Evolutionary conservation across 495 filamentous ascomycete species (phyloP).

Genomic region (Podospora australis): DNA sequence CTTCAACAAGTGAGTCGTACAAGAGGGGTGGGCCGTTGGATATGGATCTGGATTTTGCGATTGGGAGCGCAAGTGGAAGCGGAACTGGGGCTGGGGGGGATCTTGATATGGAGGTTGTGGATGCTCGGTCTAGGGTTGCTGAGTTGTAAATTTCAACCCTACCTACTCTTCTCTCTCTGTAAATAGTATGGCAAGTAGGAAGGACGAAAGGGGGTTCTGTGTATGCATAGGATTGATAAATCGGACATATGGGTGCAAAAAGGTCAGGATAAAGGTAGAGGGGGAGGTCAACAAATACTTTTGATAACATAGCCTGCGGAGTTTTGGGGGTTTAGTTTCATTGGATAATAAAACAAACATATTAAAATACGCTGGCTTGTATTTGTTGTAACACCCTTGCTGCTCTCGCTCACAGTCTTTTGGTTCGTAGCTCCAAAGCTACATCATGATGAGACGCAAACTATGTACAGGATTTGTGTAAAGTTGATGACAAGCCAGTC

Average conservation of each 20-base stretch:
- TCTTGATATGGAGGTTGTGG: constrained; percentile 29
- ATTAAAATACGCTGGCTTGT: too few relatives aligned
- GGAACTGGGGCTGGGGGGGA: constrained; percentile 9
- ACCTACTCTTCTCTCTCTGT: too few relatives aligned
- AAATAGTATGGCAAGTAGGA: neutral
- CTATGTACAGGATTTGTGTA: too few relatives aligned
- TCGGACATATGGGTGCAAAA: neutral
- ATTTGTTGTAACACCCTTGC: too few relatives aligned
- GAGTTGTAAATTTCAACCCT: constrained; percentile 24
- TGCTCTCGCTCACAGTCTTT: too few relatives aligned
- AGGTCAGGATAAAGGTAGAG: neutral
- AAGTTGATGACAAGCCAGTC: too few relatives aligned
- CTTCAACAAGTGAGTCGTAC: neutral
- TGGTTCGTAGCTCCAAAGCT: too few relatives aligned
- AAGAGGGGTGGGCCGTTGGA: constrained; percentile 14
- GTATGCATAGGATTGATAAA: too few relatives aligned
- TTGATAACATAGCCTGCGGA: neutral
- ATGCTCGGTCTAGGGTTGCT: constrained; percentile 31
- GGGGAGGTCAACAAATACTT: neutral
- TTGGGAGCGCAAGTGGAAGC: too few relatives aligned
- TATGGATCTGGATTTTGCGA: constrained; percentile 22
- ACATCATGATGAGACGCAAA: too few relatives aligned
- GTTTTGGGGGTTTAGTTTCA: too few relatives aligned
- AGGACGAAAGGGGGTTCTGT: neutral
- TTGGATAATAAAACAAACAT: too few relatives aligned